Conservation (phyloP, 2,329 filamentous ascomycete species). For the Xylariales sp. region DNA sequence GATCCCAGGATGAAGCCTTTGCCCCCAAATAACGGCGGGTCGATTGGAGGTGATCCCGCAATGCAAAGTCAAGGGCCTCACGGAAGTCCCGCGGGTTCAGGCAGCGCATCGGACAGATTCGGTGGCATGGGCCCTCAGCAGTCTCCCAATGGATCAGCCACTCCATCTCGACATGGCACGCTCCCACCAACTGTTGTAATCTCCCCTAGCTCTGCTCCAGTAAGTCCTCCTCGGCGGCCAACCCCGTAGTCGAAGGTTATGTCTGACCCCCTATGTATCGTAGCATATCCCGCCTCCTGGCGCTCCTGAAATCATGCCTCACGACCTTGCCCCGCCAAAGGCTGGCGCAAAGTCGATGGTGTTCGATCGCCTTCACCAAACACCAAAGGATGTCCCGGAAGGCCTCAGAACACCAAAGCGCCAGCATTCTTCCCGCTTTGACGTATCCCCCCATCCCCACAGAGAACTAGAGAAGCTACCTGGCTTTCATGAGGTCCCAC, state of each 20-base stretch:
- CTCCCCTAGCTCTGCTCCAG: slow-evolving; percentile 91
- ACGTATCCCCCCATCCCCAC: slow-evolving; percentile 96
- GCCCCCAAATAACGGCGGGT: slow-evolving; percentile 64
- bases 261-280: neutral
- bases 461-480: slow-evolving; percentile 96
- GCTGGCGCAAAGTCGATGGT: slow-evolving; percentile 88
- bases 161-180: slow-evolving; percentile 71
- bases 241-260: slow-evolving; percentile 4
- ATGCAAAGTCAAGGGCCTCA: slow-evolving; percentile 54
- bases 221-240: slow-evolving; percentile 60
- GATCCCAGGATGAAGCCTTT: slow-evolving; percentile 87
- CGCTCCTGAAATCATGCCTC: slow-evolving; percentile 96
- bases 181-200: slow-evolving; percentile 91
- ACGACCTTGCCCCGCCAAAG: slow-evolving; percentile 94
- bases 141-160: slow-evolving; percentile 65
- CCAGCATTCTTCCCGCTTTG: slow-evolving; percentile 97
- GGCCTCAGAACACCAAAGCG: slow-evolving; percentile 94
- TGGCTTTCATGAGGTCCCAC: slow-evolving; percentile 96
- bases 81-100: slow-evolving; percentile 41
- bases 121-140: slow-evolving; percentile 52
- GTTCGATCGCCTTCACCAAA: slow-evolving; percentile 89
- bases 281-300: slow-evolving; percentile 94
- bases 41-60: slow-evolving; percentile 56
- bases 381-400: slow-evolving; percentile 95
- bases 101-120: slow-evolving; percentile 54